These are phyloP conservation scores for Fusarium sp. DNA, from an alignment of 2,329 filamentous ascomycete species.

Conservation along the genomic window DNA sequence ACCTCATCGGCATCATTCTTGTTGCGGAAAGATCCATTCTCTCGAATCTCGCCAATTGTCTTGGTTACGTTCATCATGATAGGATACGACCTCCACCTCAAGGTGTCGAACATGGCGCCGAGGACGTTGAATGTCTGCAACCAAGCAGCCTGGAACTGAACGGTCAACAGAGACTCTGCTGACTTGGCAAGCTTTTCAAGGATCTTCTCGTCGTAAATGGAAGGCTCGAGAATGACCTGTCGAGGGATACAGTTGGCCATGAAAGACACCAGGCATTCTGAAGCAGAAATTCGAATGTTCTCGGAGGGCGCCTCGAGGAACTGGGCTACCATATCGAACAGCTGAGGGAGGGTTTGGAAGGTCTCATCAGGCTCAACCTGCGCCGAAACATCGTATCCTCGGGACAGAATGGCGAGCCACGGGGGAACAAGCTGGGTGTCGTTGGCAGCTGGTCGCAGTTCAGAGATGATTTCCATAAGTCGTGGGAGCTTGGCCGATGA, in stretches of 20 bases:
- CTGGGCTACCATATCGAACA: slow-evolving; percentile 82
- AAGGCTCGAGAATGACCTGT: slow-evolving; percentile 86
- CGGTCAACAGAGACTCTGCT: slow-evolving; percentile 80
- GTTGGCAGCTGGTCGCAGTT: slow-evolving; percentile 90
- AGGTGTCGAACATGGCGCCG: slow-evolving; percentile 85
- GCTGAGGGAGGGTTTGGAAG: slow-evolving; percentile 87
- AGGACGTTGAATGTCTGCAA: slow-evolving; percentile 93
- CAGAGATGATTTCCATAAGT: slow-evolving; percentile 90
- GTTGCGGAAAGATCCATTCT: slow-evolving; percentile 87
- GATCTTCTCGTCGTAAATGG: slow-evolving; percentile 91
- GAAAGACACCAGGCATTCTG: slow-evolving; percentile 94
- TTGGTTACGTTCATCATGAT: slow-evolving; percentile 81
- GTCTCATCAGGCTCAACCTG: slow-evolving; percentile 91
- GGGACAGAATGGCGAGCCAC: slow-evolving; percentile 95
- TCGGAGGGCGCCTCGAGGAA: slow-evolving; percentile 90
- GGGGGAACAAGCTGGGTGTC: slow-evolving; percentile 95
- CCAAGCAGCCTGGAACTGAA: slow-evolving; percentile 96
- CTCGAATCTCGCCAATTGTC: slow-evolving; percentile 86
- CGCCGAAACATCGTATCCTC: slow-evolving; percentile 93
- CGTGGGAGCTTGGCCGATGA: slow-evolving; percentile 90
- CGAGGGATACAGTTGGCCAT: slow-evolving; percentile 89
- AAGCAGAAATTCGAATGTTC: slow-evolving; percentile 94
- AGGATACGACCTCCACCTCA: slow-evolving; percentile 87
- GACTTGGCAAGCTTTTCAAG: slow-evolving; percentile 83
- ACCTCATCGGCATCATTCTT: slow-evolving; percentile 97